Evolutionary conservation across 1,284 basidiomycete species (phyloP), one percentile per base, ranked within the genome.

Genomic region (Marasmius fiardii): DNA sequence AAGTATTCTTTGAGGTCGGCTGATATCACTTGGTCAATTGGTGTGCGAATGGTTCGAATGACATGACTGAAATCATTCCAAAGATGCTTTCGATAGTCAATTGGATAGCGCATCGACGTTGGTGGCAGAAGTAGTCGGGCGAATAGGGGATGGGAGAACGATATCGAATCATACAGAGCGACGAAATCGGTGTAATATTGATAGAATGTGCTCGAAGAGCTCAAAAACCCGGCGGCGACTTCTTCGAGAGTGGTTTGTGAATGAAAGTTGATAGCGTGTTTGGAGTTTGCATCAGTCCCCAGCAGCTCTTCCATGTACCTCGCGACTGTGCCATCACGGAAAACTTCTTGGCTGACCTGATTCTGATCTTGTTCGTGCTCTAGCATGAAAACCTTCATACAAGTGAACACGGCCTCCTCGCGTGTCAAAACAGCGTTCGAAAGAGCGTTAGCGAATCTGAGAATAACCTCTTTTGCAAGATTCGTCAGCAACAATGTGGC

Each of bases 351-450:
- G 4, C 71, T 64, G 5, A 79, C 77, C 57, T 81, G 75, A 55
- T 76, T 74, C 52, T 83, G 77, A 6, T 75, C 61, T 12, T 85
- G 82, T 1, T 76, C 79, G 69, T 95, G 90, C 68, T 97, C 95
- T 18, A 98, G 83, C 93, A 97, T 95, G 72, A 93, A 95, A 12
- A 98, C 86, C 64, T 93, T 93, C 90, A 96, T 94, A 61, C 92
- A 87, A 34, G 80, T 83, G 61, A 96, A 89, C 2, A 87, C 72
- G 1, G 78, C 74, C 61, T 90, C 83, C 39, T 81, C 80, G 20
- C 80, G 72, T 16, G 70, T 73, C 61, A 85, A 67, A 3, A 71
- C 68, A 55, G 81, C 74, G 21, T 65, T 58, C 1, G 56, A 59
- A 43, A 83, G 68, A 0, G 72, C 74, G 56, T 73, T 63, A 5